Base-by-base conservation (phyloP, 495 filamentous ascomycete genomes). In the Rusavskia elegans region DNA sequence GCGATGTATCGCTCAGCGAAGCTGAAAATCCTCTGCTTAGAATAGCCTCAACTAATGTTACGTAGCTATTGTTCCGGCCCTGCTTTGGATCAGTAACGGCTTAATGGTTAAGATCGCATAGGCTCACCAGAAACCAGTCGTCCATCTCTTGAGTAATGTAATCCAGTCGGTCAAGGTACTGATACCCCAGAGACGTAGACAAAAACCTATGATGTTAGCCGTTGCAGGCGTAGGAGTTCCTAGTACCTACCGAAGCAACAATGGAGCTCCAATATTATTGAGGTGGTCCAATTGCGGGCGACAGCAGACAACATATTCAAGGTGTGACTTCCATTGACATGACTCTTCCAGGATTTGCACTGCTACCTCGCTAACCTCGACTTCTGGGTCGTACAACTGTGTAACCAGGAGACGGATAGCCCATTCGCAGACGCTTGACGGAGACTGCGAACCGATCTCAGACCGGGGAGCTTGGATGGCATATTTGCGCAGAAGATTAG, bases 141-240 rank as follows among this genome's bases (percentile, higher is more conserved):
- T 98, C 92, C 92, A 98, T 98, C 62, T 97, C 93, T 58, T 92
- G 88, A 39, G 87, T 92, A 62, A 98, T 98, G 59, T 98, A 98
- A 65, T 98, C 92, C 17, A 98, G 74, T 8, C 88, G 92, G 64
- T 98, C 87, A 4, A 98, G 71, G 65, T 98, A 98, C 66, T 97
- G 89, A 57, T 98, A 98, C 5, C 92, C 92, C 32, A 96, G 85
- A 0, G 87, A 93, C 0, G 93, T 96, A 3, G 89, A 95, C 49
- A 98, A 64, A 62, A 98, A 98, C 53, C 66, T 67, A 49, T 29
- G 32, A 13, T 6, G 25, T 46, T 40, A 45, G 48, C 17, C 23
- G 3, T 14, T 37, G 42, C 20, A 25, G 2, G 27, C 32, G 23
- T 13, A 4, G 48, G 14, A 32, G 27, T 20, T 35, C 7, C 21